Evolutionary conservation across 2,329 filamentous ascomycete species (phyloP).

Genomic region (Coleophoma cylindrospora): DNA sequence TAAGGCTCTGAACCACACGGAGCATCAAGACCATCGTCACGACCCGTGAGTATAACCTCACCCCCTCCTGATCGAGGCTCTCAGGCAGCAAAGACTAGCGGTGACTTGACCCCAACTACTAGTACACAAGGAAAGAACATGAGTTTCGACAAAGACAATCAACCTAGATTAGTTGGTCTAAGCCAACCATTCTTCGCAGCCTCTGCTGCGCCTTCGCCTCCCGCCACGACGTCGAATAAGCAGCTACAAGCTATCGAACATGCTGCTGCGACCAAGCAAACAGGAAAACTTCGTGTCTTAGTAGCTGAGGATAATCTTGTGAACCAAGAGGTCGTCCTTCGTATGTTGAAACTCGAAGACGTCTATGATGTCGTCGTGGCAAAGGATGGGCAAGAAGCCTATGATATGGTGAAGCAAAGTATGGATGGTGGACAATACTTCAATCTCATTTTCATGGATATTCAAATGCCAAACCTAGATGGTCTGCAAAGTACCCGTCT

Average conservation of each 20-base stretch:
- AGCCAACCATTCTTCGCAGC: constrained; percentile 72
- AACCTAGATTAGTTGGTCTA: constrained; percentile 76
- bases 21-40: constrained; percentile 24
- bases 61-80: background rate
- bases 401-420: constrained; percentile 76
- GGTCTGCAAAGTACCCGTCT: constrained; percentile 80
- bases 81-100: background rate
- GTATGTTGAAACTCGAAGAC: constrained; percentile 69
- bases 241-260: constrained; percentile 62
- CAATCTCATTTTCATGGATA: constrained; percentile 93
- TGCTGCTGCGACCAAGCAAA: constrained; percentile 55
- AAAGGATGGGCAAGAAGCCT: constrained; percentile 81
- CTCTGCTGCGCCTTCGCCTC: constrained; percentile 8
- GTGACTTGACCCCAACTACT: background rate
- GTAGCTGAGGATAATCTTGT: constrained; percentile 77
- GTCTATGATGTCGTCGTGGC: constrained; percentile 87
- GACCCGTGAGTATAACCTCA: constrained; percentile 25
- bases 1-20: constrained; percentile 20
- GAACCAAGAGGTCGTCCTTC: constrained; percentile 54
- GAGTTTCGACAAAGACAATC: constrained; percentile 52
- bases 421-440: constrained; percentile 71
- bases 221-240: constrained; percentile 37
- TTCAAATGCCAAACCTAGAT: constrained; percentile 91
- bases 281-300: constrained; percentile 68
- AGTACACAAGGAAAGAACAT: constrained; percentile 18